Evolutionary conservation across 2,329 filamentous ascomycete genomes (phyloP).

Genomic region (Aureobasidium melanogenum): DNA sequence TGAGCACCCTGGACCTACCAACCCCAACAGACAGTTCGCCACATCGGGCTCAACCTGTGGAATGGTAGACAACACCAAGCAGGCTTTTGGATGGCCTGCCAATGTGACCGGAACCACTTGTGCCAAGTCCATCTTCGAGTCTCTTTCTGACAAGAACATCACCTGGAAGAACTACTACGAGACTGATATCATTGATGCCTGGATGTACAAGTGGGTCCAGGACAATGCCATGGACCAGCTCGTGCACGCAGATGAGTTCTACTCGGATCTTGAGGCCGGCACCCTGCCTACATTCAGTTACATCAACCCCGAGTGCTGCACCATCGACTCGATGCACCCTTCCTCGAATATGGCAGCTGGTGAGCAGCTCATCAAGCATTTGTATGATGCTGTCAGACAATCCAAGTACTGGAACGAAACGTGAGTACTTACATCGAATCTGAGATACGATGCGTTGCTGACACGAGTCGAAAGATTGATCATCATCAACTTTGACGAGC

Average conservation of each 20-base stretch:
- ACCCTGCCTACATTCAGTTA: constrained; percentile 21
- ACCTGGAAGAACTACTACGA: constrained; percentile 36
- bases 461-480: constrained; percentile 18
- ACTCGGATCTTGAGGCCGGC: constrained; percentile 19
- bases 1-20: constrained; percentile 33
- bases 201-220: constrained; percentile 32
- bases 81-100: constrained; percentile 23
- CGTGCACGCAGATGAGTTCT: constrained; percentile 20
- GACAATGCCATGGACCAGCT: constrained; percentile 28
- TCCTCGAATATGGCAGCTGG: constrained; percentile 31
- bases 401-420: constrained; percentile 33
- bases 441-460: background rate
- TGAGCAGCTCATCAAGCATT: constrained; percentile 32
- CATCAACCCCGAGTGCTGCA: constrained; percentile 24
- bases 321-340: constrained; percentile 31
- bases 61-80: constrained; percentile 25
- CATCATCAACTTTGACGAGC: constrained; percentile 34
- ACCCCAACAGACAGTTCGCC: constrained; percentile 33
- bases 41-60: constrained; percentile 30
- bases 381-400: constrained; percentile 35
- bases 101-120: constrained; percentile 29
- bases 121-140: constrained; percentile 31
- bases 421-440: background rate
- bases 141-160: constrained; percentile 28
- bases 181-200: constrained; percentile 30